phyloP scores from a whole-genome alignment of 257 asterid species.

The Ophiorrhiza pumila region DNA sequence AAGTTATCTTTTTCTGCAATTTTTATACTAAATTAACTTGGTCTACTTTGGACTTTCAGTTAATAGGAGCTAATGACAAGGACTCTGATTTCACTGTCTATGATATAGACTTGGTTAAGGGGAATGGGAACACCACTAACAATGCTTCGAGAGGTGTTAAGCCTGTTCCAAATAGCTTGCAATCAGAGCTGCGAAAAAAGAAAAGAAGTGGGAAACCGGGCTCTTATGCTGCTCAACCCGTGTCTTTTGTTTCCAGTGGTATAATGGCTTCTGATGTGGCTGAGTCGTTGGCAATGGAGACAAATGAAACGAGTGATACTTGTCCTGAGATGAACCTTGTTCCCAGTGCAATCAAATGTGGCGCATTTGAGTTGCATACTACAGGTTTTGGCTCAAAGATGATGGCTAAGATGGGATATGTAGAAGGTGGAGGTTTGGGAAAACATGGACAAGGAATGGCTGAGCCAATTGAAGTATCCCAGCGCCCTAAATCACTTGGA shows the following conservation, averaged over 20 bases:
- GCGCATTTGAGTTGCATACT: conserved; percentile 88
- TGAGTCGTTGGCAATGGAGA: conserved; percentile 28
- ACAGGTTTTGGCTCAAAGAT: conserved; percentile 97
- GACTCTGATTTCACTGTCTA: conserved; percentile 57
- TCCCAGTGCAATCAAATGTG: conserved; percentile 40
- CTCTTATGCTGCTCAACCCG: conserved; percentile 71
- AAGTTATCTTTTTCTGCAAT: not conserved
- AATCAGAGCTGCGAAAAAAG: conserved; percentile 41
- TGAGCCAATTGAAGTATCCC: conserved; percentile 72
- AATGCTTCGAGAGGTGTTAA: conserved; percentile 30
- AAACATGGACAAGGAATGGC: conserved; percentile 82
- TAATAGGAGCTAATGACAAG: conserved; percentile 61
- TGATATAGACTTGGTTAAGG: conserved; percentile 33
- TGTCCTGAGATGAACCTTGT: conserved; percentile 28
- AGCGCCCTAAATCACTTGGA: conserved; percentile 91
- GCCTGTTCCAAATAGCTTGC: conserved; percentile 26
- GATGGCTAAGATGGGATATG: conserved; percentile 96
- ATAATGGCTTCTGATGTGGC: conserved; percentile 44
- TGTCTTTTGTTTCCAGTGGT: conserved; percentile 83
- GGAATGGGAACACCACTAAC: conserved; percentile 21
- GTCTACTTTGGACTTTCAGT: conserved; percentile 42
- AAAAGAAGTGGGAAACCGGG: conserved; percentile 43
- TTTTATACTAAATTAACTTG: not conserved
- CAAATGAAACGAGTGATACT: conserved; percentile 34
- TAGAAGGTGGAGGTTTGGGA: conserved; percentile 79